These are phyloP conservation scores for Hanseniaspora taiwanica DNA, from an alignment of 805 yeast genomes.

Conservation along the genomic window DNA sequence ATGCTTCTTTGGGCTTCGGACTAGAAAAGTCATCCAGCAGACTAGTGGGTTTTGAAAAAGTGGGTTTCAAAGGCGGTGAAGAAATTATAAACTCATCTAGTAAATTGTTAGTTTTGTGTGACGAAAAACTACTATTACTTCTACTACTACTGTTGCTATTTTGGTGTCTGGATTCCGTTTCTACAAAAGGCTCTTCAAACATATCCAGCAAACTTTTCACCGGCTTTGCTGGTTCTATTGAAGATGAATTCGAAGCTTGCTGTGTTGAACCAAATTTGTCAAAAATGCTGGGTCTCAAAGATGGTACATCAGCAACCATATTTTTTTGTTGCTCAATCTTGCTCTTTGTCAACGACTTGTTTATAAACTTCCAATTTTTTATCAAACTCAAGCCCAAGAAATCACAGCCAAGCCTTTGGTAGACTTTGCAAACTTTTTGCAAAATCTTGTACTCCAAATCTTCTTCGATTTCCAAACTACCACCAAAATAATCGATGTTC, in stretches of 20 bases:
- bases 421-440: slow-evolving; percentile 48
- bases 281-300: slow-evolving; percentile 16
- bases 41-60: slow-evolving; percentile 3
- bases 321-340: no score
- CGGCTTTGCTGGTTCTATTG: not conserved
- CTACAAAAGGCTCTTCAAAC: not conserved
- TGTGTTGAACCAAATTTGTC: slow-evolving; percentile 13
- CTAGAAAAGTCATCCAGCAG: slow-evolving; percentile 7
- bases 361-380: slow-evolving; percentile 52
- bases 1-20: not conserved
- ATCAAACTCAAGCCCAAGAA: slow-evolving; percentile 51
- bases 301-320: not conserved
- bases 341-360: slow-evolving; percentile 5
- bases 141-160: no score
- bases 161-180: no score
- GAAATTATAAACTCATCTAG: slow-evolving; percentile 12
- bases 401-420: slow-evolving; percentile 87
- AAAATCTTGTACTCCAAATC: slow-evolving; percentile 48
- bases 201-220: not conserved
- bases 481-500: slow-evolving; percentile 35
- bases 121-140: no score
- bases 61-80: no score
- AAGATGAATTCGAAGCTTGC: not conserved
- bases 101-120: slow-evolving; percentile 7
- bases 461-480: slow-evolving; percentile 30